Evolutionary conservation across 1,284 basidiomycete genomes (phyloP).

Genomic region (Ustilago bromivora): DNA sequence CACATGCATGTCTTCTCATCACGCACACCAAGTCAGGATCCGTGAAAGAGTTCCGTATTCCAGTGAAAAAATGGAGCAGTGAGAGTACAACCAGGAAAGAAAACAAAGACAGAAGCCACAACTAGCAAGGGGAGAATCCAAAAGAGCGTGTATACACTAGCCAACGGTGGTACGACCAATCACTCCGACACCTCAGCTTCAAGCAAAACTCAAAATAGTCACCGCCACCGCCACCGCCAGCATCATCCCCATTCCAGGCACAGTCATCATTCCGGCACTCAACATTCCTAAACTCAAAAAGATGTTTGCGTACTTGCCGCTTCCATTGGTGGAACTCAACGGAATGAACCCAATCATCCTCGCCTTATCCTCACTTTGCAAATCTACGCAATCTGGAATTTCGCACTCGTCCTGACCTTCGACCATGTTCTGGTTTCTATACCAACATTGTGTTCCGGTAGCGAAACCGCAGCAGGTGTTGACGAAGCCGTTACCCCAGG

Average conservation of each 20-base stretch:
- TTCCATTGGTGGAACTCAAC: constrained; percentile 50
- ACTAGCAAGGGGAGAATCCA: neutral
- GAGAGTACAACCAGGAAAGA: constrained; percentile 5
- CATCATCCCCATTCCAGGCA: neutral
- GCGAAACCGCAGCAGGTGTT: constrained; percentile 57
- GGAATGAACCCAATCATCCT: constrained; percentile 55
- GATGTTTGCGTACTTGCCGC: constrained; percentile 56
- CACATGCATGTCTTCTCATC: neutral
- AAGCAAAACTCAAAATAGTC: neutral
- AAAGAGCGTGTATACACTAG: neutral
- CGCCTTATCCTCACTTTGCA: constrained; percentile 39
- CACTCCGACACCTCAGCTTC: neutral
- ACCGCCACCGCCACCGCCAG: neutral
- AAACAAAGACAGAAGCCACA: constrained; percentile 1
- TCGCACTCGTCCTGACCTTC: constrained; percentile 35
- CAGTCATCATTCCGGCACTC: neutral
- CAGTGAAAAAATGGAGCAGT: neutral
- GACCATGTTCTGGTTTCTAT: constrained; percentile 36
- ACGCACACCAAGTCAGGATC: neutral
- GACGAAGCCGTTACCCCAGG: constrained; percentile 54
- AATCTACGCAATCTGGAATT: constrained; percentile 51
- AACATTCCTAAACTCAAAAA: constrained; percentile 52
- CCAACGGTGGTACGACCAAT: neutral
- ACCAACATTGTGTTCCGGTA: constrained; percentile 47
- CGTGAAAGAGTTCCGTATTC: neutral